phyloP scores from a whole-genome alignment of 2,329 filamentous ascomycete genomes.

The Hymenoscyphus occultus region DNA sequence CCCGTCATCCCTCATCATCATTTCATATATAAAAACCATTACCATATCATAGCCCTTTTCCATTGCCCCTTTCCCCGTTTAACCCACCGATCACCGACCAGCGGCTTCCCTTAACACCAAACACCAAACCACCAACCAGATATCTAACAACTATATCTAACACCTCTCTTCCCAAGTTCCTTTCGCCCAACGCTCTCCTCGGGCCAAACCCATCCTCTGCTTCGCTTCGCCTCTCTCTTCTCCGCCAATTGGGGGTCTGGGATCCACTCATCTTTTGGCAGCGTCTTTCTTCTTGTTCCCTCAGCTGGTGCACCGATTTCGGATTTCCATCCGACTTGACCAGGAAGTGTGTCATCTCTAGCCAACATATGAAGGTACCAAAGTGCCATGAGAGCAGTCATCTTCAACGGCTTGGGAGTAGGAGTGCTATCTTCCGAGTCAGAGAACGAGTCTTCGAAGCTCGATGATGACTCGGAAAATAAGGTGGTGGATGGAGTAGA shows the following conservation, averaged over 20 bases:
- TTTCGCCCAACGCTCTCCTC: constrained; percentile 70
- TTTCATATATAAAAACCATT: background rate
- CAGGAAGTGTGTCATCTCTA: constrained; percentile 55
- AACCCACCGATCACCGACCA: background rate
- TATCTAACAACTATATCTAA: constrained; percentile 45
- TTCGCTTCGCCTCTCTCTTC: constrained; percentile 73
- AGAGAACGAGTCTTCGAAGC: constrained; percentile 25
- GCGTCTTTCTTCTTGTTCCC: constrained; percentile 65
- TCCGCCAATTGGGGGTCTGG: constrained; percentile 68
- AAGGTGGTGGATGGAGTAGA: constrained; percentile 18
- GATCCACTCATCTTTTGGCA: constrained; percentile 72
- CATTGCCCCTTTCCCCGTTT: background rate
- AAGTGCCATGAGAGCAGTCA: constrained; percentile 72
- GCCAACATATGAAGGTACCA: constrained; percentile 76
- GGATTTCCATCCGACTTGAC: constrained; percentile 61
- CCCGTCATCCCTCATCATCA: background rate
- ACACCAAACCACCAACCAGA: background rate
- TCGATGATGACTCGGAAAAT: constrained; percentile 17
- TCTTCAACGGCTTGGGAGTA: constrained; percentile 53
- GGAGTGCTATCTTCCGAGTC: constrained; percentile 35
- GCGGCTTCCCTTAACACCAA: background rate
- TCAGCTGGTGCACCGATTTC: constrained; percentile 75
- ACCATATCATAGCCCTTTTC: background rate
- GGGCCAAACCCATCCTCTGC: constrained; percentile 71
- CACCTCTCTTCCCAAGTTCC: constrained; percentile 66